Conservation (phyloP, 78 protist genomes). For the Dictyostelium capitatum region DNA sequence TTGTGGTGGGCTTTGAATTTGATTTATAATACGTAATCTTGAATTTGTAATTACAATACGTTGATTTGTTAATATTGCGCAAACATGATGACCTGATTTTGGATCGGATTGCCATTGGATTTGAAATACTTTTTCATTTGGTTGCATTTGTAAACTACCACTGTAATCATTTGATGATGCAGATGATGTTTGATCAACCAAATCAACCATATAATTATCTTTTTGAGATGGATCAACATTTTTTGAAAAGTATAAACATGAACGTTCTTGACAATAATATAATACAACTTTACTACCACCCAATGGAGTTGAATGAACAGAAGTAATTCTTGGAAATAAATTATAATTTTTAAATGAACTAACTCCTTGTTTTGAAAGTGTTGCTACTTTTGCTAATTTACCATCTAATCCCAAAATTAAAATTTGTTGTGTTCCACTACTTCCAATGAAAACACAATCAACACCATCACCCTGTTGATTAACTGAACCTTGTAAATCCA, state of each 20-base stretch:
- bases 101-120: conserved; percentile 74
- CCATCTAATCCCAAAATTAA: conserved; percentile 73
- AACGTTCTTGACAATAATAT: conserved; percentile 42
- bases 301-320: conserved; percentile 41
- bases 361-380: conserved; percentile 31
- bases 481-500: conserved; percentile 38
- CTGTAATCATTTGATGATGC: background rate
- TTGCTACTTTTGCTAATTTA: conserved; percentile 58
- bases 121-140: conserved; percentile 43
- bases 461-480: conserved; percentile 75
- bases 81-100: conserved; percentile 15
- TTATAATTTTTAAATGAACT: conserved; percentile 38
- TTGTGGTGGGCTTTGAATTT: conserved; percentile 31
- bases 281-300: conserved; percentile 38
- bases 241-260: conserved; percentile 21
- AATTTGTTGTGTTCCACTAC: conserved; percentile 23
- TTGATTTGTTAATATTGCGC: conserved; percentile 55
- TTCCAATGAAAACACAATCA: conserved; percentile 24
- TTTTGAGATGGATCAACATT: conserved; percentile 3
- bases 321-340: conserved; percentile 35
- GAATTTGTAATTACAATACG: conserved; percentile 56
- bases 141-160: background rate
- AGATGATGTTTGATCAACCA: too few species aligned
- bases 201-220: conserved; percentile 48
- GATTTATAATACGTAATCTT: conserved; percentile 40